Percentiles rank a stretch among this genome's conserved stretches.
Conservation (phyloP, 805 yeast genomes). For the Candida suzukii region DNA sequence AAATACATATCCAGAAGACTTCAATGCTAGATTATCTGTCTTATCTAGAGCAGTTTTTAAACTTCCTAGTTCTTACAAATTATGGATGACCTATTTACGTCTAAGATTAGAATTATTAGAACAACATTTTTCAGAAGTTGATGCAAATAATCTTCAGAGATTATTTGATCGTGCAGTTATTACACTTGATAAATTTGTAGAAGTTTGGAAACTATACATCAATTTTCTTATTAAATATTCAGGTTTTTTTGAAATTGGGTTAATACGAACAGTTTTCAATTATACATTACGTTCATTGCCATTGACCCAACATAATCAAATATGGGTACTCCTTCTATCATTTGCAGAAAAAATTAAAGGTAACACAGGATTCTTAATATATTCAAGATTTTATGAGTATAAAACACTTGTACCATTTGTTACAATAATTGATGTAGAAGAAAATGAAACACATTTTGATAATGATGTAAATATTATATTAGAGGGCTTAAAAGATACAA, state of each 20-base stretch:
- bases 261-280: slow-evolving; percentile 40
- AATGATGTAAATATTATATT: neutral
- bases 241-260: slow-evolving; percentile 23
- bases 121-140: neutral
- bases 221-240: slow-evolving; percentile 29
- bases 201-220: slow-evolving; percentile 47
- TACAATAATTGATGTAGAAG: too few species aligned
- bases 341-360: slow-evolving; percentile 41
- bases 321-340: slow-evolving; percentile 49
- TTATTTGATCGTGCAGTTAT: slow-evolving; percentile 28
- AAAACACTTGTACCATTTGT: too few species aligned
- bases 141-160: neutral
- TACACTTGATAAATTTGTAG: slow-evolving; percentile 35
- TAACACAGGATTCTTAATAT: slow-evolving; percentile 25
- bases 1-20: slow-evolving; percentile 7
- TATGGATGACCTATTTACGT: slow-evolving; percentile 49
- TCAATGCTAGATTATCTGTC: slow-evolving; percentile 16
- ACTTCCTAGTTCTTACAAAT: slow-evolving; percentile 38
- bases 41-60: slow-evolving; percentile 42
- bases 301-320: slow-evolving; percentile 42
- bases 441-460: slow-evolving; percentile 4
- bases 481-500: neutral
- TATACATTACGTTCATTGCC: slow-evolving; percentile 42
- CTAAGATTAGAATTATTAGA: slow-evolving; percentile 23
- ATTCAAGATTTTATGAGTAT: slow-evolving; percentile 25